phyloP scores from a whole-genome alignment of 2,329 filamentous ascomycete species.

The Aspergillus arachidicola region DNA sequence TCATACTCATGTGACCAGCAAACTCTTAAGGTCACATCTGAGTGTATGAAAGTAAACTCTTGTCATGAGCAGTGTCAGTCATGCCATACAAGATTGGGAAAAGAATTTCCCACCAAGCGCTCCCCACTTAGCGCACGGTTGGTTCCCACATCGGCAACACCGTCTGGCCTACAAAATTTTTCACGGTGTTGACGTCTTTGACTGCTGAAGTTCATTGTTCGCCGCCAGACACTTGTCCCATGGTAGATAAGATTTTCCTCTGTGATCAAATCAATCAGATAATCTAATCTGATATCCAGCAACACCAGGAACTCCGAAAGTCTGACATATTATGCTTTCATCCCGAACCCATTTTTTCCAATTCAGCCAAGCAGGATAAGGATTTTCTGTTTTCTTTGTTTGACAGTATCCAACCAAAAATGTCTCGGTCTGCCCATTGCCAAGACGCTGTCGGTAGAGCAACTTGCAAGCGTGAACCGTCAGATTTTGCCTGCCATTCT shows the following conservation, averaged over 20 bases:
- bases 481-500: not conserved
- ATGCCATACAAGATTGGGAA: not conserved
- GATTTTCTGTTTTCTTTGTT: not conserved
- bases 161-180: not conserved
- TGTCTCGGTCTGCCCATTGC: not conserved
- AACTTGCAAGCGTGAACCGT: not conserved
- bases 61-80: not conserved
- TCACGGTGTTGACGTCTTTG: not conserved
- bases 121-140: not conserved
- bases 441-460: not conserved
- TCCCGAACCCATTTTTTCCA: not conserved
- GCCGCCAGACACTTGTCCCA: not conserved
- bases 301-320: not conserved
- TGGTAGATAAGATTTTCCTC: not conserved
- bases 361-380: not conserved
- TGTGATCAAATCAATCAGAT: constrained; percentile 4
- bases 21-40: not conserved
- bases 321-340: not conserved
- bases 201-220: not conserved
- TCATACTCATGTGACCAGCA: not conserved
- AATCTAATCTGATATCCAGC: constrained; percentile 3
- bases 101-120: not conserved
- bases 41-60: not conserved
- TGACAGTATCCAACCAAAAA: too few relatives aligned
- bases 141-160: not conserved